Percentiles rank a stretch among this genome's conserved stretches.
Evolutionary conservation across 2,329 filamentous ascomycete species (phyloP).

Genomic region (Madurella fahalii): DNA sequence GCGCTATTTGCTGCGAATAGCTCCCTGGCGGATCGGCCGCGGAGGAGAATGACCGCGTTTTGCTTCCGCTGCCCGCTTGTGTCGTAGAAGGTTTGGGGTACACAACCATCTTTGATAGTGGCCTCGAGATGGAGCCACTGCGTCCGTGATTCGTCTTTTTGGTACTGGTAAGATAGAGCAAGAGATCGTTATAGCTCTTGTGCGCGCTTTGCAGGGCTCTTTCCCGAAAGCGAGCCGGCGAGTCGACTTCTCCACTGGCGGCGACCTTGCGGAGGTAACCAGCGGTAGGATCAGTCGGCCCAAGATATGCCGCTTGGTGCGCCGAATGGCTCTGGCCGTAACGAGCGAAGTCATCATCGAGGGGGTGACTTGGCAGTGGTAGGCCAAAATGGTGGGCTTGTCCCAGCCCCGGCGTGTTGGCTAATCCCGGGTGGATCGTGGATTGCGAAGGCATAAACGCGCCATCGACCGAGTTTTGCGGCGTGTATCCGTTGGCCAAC

Average conservation of each 20-base stretch:
- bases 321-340: slow-evolving; percentile 23
- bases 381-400: slow-evolving; percentile 27
- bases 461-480: slow-evolving; percentile 33
- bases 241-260: slow-evolving; percentile 24
- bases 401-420: slow-evolving; percentile 24
- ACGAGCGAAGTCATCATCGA: slow-evolving; percentile 28
- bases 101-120: slow-evolving; percentile 47
- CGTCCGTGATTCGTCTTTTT: slow-evolving; percentile 46
- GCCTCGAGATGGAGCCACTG: slow-evolving; percentile 34
- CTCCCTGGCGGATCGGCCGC: slow-evolving; percentile 11
- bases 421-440: slow-evolving; percentile 24
- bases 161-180: slow-evolving; percentile 59
- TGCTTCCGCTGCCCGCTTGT: slow-evolving; percentile 14
- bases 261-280: slow-evolving; percentile 1
- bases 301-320: slow-evolving; percentile 26
- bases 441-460: slow-evolving; percentile 32
- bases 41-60: slow-evolving; percentile 4
- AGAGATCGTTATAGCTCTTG: slow-evolving; percentile 65
- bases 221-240: slow-evolving; percentile 56
- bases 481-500: slow-evolving; percentile 33
- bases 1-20: slow-evolving; percentile 22
- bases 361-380: slow-evolving; percentile 25
- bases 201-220: slow-evolving; percentile 67
- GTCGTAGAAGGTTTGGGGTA: slow-evolving; percentile 51
- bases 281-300: slow-evolving; percentile 23